Percentiles rank a stretch among this genome's conserved stretches.
Evolutionary conservation across 495 filamentous ascomycete species (phyloP).

Genomic region (Tuber brumale): DNA sequence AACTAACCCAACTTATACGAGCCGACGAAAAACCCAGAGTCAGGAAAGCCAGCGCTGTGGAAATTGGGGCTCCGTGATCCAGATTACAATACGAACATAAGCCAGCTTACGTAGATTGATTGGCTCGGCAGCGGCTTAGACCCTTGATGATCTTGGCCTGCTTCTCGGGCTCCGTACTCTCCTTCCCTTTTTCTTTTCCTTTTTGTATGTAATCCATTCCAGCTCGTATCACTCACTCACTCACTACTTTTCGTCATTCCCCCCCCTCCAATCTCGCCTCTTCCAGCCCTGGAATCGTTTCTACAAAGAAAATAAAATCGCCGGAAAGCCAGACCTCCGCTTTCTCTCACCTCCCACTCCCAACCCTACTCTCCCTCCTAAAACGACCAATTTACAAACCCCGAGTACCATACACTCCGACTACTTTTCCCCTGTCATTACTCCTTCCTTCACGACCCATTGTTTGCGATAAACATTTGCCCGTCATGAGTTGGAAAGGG

Average conservation of each 20-base stretch:
- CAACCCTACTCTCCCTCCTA: constrained; percentile 6
- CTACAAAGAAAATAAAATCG: constrained; percentile 23
- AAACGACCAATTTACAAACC: not conserved
- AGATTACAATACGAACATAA: not conserved
- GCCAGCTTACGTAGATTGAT: not conserved
- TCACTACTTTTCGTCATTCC: constrained; percentile 36
- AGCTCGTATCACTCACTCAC: constrained; percentile 1
- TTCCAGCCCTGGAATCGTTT: constrained; percentile 27
- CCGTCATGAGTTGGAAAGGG: constrained; percentile 87
- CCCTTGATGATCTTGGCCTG: not conserved
- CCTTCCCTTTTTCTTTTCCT: not conserved
- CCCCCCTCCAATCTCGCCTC: constrained; percentile 18
- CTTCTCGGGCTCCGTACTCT: not conserved
- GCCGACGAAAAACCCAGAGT: not conserved
- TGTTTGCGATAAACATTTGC: not conserved
- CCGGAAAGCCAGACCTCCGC: constrained; percentile 28
- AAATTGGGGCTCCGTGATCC: not conserved
- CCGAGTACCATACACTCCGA: constrained; percentile 6
- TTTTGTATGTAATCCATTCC: not conserved
- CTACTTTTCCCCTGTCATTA: constrained; percentile 13
- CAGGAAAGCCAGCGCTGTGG: not conserved
- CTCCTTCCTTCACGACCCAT: not conserved
- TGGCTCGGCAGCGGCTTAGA: constrained; percentile 2
- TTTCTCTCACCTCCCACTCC: constrained; percentile 13
- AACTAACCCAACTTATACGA: not conserved